These are phyloP conservation scores for Epicoccum sorghinum DNA, from an alignment of 2,329 filamentous ascomycete genomes.

Conservation along the genomic window DNA sequence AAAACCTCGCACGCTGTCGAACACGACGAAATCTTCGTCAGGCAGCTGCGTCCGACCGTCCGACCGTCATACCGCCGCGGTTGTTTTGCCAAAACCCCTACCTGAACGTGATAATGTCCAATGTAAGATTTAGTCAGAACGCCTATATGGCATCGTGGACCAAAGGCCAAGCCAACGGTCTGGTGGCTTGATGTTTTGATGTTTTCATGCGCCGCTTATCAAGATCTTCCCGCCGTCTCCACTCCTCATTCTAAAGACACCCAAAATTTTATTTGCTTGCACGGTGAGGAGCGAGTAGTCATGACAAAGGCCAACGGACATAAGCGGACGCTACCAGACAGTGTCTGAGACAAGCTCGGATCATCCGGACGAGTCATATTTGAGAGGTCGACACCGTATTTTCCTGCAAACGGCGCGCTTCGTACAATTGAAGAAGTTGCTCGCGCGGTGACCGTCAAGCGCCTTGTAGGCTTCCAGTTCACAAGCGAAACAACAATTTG, in stretches of 20 bases:
- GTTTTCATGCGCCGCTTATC: conserved; percentile 1
- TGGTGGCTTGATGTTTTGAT: not conserved
- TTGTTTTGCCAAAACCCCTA: no score
- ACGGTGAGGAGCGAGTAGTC: not conserved
- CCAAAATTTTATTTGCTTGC: conserved; percentile 2
- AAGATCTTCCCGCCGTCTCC: conserved; percentile 18
- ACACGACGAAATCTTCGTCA: not conserved
- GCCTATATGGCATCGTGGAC: not conserved
- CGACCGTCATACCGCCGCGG: no score
- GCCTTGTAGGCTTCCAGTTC: no score
- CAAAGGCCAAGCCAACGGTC: not conserved
- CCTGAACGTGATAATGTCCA: no score
- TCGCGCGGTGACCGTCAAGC: no score
- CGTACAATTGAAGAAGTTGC: not conserved
- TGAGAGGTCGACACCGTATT: not conserved
- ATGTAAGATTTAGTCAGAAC: no score
- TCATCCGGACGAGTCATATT: not conserved
- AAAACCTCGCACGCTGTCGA: not conserved
- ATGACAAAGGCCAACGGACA: conserved; percentile 11
- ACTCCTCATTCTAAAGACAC: conserved; percentile 13
- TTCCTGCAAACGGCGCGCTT: not conserved
- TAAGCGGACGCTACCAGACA: conserved; percentile 1
- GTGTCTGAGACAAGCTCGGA: not conserved
- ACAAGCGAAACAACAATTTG: no score
- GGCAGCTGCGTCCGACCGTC: not conserved